Percentiles rank a stretch among this genome's conserved stretches.
phyloP scores from a whole-genome alignment of 2,329 filamentous ascomycete species.

The Pochonia chlamydosporia region DNA sequence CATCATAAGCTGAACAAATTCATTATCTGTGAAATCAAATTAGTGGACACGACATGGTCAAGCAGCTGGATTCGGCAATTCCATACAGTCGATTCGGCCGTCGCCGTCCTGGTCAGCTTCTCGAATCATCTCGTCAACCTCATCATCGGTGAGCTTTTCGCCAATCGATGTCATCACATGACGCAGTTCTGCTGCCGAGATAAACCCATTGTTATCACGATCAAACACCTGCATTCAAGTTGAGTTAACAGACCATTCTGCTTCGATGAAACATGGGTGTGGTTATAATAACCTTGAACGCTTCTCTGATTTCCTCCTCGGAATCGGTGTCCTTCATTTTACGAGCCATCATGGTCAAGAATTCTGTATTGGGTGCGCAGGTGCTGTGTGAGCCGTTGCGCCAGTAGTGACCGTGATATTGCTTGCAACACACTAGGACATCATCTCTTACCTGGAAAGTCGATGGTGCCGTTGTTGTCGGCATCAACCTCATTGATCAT shows the following conservation, averaged over 20 bases:
- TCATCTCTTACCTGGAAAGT: constrained; percentile 70
- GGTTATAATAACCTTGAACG: constrained; percentile 61
- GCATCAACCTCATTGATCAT: constrained; percentile 94
- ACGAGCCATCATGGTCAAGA: constrained; percentile 88
- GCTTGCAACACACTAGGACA: not conserved
- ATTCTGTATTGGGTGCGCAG: constrained; percentile 49
- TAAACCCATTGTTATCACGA: constrained; percentile 88
- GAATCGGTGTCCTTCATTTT: constrained; percentile 95
- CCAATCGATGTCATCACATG: constrained; percentile 91
- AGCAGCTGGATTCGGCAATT: not conserved
- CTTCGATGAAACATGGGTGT: not conserved
- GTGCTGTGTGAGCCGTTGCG: not conserved
- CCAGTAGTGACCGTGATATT: not conserved
- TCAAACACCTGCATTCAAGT: constrained; percentile 59
- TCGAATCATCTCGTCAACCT: constrained; percentile 90
- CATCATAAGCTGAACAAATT: constrained; percentile 94
- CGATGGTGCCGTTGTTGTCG: constrained; percentile 89
- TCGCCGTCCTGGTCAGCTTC: constrained; percentile 88
- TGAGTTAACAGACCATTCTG: not conserved
- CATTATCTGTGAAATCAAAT: constrained; percentile 59
- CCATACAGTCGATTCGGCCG: constrained; percentile 80
- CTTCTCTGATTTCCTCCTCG: constrained; percentile 84
- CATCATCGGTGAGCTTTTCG: constrained; percentile 85
- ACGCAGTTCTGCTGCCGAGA: constrained; percentile 80
- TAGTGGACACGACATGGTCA: constrained; percentile 9